Conservation (phyloP, 768 basidiomycete species). For the Lactarius deliciosus region DNA sequence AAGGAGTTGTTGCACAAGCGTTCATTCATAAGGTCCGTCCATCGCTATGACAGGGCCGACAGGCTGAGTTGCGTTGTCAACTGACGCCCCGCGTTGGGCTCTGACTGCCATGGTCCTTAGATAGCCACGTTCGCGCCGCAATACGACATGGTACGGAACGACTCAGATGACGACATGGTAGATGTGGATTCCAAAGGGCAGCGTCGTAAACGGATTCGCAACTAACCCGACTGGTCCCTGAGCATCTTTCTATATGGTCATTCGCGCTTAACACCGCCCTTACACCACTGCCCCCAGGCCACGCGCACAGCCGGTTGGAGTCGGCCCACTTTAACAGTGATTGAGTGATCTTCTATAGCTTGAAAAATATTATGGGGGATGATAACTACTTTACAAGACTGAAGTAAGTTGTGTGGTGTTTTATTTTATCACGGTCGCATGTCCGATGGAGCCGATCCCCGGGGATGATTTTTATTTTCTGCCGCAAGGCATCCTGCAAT, state of each 20-base stretch:
- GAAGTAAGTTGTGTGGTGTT: too few species aligned
- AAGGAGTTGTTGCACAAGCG: slow-evolving; percentile 50
- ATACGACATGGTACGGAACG: slow-evolving; percentile 26
- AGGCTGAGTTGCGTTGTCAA: not conserved
- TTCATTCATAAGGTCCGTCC: slow-evolving; percentile 54
- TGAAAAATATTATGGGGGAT: not conserved
- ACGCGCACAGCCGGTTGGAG: too few species aligned
- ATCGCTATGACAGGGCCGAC: not conserved
- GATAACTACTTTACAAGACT: too few species aligned
- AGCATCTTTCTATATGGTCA: not conserved
- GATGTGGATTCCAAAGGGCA: slow-evolving; percentile 32
- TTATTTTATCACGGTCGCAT: too few species aligned
- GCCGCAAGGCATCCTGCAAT: not conserved
- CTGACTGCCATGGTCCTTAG: slow-evolving; percentile 6
- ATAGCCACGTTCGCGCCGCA: slow-evolving; percentile 27
- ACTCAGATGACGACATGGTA: slow-evolving; percentile 43
- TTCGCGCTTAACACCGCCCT: not conserved
- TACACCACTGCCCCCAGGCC: not conserved
- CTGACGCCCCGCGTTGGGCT: slow-evolving; percentile 9
- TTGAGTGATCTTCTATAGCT: not conserved
- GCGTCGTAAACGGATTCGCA: slow-evolving; percentile 41
- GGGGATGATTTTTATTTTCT: too few species aligned
- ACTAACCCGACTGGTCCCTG: slow-evolving; percentile 4
- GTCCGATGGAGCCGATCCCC: too few species aligned
- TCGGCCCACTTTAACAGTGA: too few species aligned